A percentile compares a stretch with the other conserved stretches of the same genome.
phyloP scores from a whole-genome alignment of 2,329 filamentous ascomycete genomes.

The Hymenoscyphus salicellus region DNA sequence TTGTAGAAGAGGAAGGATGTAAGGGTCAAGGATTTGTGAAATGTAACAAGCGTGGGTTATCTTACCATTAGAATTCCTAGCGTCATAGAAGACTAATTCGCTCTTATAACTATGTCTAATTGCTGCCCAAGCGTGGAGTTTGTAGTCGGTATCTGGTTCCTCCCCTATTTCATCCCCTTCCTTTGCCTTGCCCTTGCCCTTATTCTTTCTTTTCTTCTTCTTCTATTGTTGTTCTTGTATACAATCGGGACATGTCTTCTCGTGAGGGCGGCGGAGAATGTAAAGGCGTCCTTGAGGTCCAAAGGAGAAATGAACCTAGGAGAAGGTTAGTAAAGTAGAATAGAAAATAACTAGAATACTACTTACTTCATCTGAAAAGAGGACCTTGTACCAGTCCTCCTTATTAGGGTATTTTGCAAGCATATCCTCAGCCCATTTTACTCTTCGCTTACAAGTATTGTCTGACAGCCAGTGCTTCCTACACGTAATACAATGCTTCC shows the following conservation, averaged over 20 bases:
- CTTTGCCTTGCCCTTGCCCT: neutral
- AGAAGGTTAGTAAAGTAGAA: no score
- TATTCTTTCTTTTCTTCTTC: neutral
- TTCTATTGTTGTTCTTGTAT: neutral
- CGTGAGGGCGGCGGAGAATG: neutral
- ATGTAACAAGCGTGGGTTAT: neutral
- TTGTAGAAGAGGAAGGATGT: slow-evolving; percentile 5
- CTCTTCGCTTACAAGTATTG: no score
- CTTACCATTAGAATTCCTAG: slow-evolving; percentile 1
- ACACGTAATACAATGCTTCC: no score
- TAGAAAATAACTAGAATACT: no score
- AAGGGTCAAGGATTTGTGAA: neutral
- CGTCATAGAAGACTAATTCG: neutral
- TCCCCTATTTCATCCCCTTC: neutral
- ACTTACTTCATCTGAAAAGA: no score
- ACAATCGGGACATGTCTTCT: no score
- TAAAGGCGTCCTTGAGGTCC: neutral
- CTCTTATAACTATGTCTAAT: neutral
- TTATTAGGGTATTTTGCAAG: no score
- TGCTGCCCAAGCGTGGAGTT: neutral
- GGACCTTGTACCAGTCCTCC: no score
- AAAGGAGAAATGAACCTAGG: neutral
- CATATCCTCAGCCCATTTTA: no score
- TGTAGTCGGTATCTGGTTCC: neutral
- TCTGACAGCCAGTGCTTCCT: no score